Evolutionary conservation across 2,329 filamentous ascomycete genomes (phyloP).

Genomic region (Trichothecium roseum): DNA sequence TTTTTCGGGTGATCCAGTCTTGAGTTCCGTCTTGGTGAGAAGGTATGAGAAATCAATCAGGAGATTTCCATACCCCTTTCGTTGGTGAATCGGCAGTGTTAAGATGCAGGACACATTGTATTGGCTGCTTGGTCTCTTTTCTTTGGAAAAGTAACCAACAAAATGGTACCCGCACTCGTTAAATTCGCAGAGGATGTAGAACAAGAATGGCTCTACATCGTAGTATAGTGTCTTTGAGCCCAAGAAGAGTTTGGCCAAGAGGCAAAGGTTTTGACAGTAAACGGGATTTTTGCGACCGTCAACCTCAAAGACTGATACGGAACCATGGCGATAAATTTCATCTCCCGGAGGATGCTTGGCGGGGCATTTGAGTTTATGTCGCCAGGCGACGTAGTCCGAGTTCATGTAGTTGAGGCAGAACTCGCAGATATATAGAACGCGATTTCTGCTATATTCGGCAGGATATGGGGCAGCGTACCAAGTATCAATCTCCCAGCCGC

Average conservation of each 20-base stretch:
- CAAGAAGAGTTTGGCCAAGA: conserved; percentile 93
- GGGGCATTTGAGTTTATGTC: conserved; percentile 93
- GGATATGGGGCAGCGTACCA: conserved; percentile 99
- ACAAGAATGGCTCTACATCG: conserved; percentile 92
- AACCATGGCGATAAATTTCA: conserved; percentile 88
- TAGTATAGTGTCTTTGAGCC: conserved; percentile 98
- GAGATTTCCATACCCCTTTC: conserved; percentile 92
- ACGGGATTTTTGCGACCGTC: conserved; percentile 94
- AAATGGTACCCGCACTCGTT: conserved; percentile 90
- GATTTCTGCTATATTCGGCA: conserved; percentile 94
- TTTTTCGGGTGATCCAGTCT: conserved; percentile 94
- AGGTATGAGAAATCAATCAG: conserved; percentile 98
- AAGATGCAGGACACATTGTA: conserved; percentile 98
- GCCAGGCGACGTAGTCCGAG: conserved; percentile 95
- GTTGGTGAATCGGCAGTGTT: conserved; percentile 89
- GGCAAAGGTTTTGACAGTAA: conserved; percentile 96
- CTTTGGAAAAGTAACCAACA: conserved; percentile 98
- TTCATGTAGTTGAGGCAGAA: conserved; percentile 99
- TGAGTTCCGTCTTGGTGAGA: conserved; percentile 82
- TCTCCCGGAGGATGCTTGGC: conserved; percentile 95
- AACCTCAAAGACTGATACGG: conserved; percentile 93
- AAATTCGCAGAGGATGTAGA: conserved; percentile 94
- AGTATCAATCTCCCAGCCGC: conserved; percentile 94
- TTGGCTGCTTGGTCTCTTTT: conserved; percentile 86
- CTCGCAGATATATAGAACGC: conserved; percentile 96